Evolutionary conservation across 768 basidiomycete species (phyloP).

Genomic region (Chalciporus pseudorubinellus): DNA sequence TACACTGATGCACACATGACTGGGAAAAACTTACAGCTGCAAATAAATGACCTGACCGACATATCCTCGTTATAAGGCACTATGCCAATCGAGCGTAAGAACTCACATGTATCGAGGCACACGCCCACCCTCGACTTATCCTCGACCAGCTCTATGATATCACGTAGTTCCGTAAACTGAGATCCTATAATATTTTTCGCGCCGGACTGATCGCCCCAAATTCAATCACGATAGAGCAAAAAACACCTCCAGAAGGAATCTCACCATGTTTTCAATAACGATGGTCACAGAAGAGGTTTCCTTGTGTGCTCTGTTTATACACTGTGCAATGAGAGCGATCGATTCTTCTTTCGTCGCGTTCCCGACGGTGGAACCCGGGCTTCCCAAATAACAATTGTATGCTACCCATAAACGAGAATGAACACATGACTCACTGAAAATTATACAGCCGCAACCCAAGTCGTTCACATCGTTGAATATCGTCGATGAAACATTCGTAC

Average conservation of each 20-base stretch:
- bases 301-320: constrained; percentile 71
- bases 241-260: no score
- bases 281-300: constrained; percentile 55
- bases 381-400: constrained; percentile 23
- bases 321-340: constrained; percentile 62
- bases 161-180: constrained; percentile 61
- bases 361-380: constrained; percentile 85
- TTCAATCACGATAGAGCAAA: neutral
- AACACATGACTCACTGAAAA: constrained; percentile 64
- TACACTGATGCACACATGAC: constrained; percentile 37
- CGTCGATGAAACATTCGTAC: constrained; percentile 80
- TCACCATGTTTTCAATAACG: constrained; percentile 84
- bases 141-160: constrained; percentile 66
- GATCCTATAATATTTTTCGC: constrained; percentile 77
- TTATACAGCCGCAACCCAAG: constrained; percentile 76
- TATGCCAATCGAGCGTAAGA: constrained; percentile 2
- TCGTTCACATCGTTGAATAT: constrained; percentile 72
- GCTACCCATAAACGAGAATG: neutral
- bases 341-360: constrained; percentile 57
- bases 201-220: constrained; percentile 55
- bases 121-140: constrained; percentile 77
- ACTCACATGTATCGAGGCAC: constrained; percentile 80
- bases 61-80: neutral
- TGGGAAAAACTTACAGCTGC: constrained; percentile 59
- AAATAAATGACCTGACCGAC: constrained; percentile 65